Evolutionary conservation across 2,329 filamentous ascomycete species (phyloP).

Genomic region (Penicillium sp.): DNA sequence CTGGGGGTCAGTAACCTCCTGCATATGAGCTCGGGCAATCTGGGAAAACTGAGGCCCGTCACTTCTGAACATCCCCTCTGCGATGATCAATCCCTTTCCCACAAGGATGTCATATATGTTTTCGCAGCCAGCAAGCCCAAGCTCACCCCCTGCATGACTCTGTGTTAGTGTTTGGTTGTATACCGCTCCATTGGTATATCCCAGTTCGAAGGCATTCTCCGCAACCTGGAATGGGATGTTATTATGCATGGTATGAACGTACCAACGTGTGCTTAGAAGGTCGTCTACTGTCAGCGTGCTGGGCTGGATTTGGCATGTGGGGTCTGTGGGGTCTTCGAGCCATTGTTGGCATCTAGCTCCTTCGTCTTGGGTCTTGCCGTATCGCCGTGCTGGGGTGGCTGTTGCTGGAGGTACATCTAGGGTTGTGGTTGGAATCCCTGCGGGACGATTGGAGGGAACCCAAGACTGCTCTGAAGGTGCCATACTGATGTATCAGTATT

Average conservation of each 20-base stretch:
- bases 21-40: not conserved
- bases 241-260: not conserved
- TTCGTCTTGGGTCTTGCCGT: not conserved
- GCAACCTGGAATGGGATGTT: not conserved
- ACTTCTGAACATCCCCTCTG: not conserved
- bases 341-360: constrained; percentile 1
- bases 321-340: not conserved
- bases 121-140: not conserved
- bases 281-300: not conserved
- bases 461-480: not conserved
- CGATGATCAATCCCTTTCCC: not conserved
- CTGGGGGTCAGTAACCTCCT: not conserved
- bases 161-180: not conserved
- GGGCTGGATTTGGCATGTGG: not conserved
- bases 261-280: not conserved
- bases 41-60: constrained; percentile 2
- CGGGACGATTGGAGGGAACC: not conserved
- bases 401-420: not conserved
- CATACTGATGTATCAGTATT: not conserved
- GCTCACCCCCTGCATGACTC: not conserved
- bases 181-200: not conserved
- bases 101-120: not conserved
- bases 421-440: not conserved
- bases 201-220: not conserved
- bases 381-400: not conserved